Evolutionary conservation across 371 early-diverging fungal genomes (phyloP), one percentile per base, ranked within the genome.

Genomic region (Rhizopus stolonifer): DNA sequence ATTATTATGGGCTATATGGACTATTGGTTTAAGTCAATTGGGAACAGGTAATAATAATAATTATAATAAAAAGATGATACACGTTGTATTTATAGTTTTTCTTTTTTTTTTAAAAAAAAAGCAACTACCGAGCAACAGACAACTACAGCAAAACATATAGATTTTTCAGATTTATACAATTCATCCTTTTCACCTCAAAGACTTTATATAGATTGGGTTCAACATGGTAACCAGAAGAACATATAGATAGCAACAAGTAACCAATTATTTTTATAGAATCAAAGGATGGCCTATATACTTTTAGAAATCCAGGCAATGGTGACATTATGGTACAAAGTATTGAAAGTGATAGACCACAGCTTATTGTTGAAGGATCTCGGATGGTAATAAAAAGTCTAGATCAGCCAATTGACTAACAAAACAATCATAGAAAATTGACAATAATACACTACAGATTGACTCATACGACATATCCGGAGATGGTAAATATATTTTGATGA

Each of bases 401-500:
- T n/a, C n/a, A n/a, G n/a, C n/a, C n/a, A n/a, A n/a, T n/a, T n/a
- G n/a, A 36, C 15, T 42, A 40, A 25, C 1, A 40, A 18, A 36
- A 14, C 0, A 36, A 26, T 9, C 11, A n/a, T 60, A 72, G 64
- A 49, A 42, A 22, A 47, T 67, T 11, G 49, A 54, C 11, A 44
- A 60, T 6, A 49, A 54, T 0, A 25, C 54, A 7, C 50, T 82
- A 24, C 52, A 52, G 0, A 72, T 80, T 25, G 46, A 70, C 10
- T 56, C 67, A 4, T 82, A 76, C 54, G 63, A 72, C 11, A 78
- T 91, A 29, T 95, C 95, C 0, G 72, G 83, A 18, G 94, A 94
- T 63, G 80, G 84, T 52, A 70, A 90, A 57, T 91, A 82, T 60
- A 55, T 96, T 11, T 74, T 96, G 52, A 54, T 94, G 23, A 80